phyloP scores from a whole-genome alignment of 2,329 filamentous ascomycete genomes.

The Pseudogymnoascus sp. region DNA sequence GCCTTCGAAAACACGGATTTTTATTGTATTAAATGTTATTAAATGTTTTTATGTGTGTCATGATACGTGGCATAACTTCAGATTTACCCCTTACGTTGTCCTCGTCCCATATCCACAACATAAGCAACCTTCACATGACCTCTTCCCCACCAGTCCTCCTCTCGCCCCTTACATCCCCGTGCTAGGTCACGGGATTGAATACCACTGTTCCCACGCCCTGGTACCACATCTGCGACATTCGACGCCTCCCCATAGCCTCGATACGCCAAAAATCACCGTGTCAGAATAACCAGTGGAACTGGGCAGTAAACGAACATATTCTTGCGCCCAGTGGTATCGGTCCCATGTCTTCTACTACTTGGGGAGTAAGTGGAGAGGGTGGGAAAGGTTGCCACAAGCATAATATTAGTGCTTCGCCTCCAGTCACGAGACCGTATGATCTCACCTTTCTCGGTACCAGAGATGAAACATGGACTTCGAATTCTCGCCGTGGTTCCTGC shows the following conservation, averaged over 20 bases:
- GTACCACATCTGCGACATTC: background rate
- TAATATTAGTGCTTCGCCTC: background rate
- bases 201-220: background rate
- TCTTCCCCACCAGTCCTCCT: background rate
- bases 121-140: background rate
- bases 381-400: background rate
- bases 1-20: background rate
- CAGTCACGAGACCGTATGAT: background rate
- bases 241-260: background rate
- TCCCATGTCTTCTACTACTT: background rate
- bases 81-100: background rate
- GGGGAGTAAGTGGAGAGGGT: background rate
- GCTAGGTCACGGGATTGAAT: background rate
- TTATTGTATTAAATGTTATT: background rate
- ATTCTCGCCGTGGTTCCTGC: background rate
- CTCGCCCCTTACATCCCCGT: background rate
- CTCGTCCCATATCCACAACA: background rate
- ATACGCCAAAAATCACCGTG: background rate
- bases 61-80: too few relatives aligned
- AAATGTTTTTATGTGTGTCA: too few relatives aligned
- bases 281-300: background rate
- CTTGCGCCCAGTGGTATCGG: background rate
- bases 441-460: background rate
- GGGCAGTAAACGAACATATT: background rate
- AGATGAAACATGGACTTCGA: background rate